A percentile compares a stretch with the other conserved stretches of the same genome.
Conservation (phyloP, 805 yeast genomes). For the Kodamaea jinghongensis region DNA sequence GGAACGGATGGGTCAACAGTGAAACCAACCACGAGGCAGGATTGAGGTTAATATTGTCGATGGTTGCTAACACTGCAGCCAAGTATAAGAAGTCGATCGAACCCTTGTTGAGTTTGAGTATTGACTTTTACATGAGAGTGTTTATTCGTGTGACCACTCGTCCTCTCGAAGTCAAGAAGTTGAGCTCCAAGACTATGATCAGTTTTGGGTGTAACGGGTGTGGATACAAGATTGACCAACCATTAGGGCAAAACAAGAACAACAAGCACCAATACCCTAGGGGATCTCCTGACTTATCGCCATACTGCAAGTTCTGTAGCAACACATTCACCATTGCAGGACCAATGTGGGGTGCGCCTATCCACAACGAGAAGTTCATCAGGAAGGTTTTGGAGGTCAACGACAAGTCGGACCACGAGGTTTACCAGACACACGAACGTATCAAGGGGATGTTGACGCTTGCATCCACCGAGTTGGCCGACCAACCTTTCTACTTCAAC, state of each 20-base stretch:
- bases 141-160: constrained; percentile 75
- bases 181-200: constrained; percentile 73
- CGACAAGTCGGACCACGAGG: constrained; percentile 46
- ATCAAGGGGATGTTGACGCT: constrained; percentile 90
- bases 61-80: constrained; percentile 82
- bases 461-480: constrained; percentile 65
- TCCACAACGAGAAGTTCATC: constrained; percentile 72
- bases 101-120: constrained; percentile 80
- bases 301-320: constrained; percentile 68
- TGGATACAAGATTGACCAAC: constrained; percentile 67
- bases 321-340: constrained; percentile 78
- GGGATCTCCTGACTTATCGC: constrained; percentile 50
- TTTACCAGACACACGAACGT: constrained; percentile 77
- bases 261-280: constrained; percentile 56
- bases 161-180: constrained; percentile 77
- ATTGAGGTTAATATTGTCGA: constrained; percentile 72
- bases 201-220: constrained; percentile 88
- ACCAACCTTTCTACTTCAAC: constrained; percentile 73
- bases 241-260: constrained; percentile 58
- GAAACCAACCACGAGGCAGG: constrained; percentile 95
- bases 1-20: constrained; percentile 45
- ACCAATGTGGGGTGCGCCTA: constrained; percentile 82
- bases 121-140: constrained; percentile 89
- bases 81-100: constrained; percentile 83
- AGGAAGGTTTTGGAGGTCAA: constrained; percentile 58